Evolutionary conservation across 2,329 filamentous ascomycete genomes (phyloP), one percentile per base, ranked within the genome.

Genomic region (Trichoderma semiorbis): DNA sequence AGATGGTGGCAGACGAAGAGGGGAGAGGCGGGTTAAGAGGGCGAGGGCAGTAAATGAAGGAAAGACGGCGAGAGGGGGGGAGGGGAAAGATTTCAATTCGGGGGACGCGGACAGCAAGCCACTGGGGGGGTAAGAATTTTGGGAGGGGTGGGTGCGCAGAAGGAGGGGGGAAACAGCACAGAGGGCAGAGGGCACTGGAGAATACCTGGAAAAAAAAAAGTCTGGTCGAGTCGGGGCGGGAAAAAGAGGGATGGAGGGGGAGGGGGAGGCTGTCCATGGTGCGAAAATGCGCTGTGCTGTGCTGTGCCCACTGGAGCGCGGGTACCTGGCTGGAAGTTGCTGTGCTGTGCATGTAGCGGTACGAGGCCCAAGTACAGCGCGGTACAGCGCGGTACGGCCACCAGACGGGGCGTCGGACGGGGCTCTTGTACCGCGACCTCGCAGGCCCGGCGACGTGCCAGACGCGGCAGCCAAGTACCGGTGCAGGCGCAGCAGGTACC

Each of bases 21-120:
- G 43, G 62, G 72, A 74, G 71, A 75, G 60, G 18, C 53, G 55
- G 55, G 36, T 63, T 68, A 55, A 72, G 72, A 71, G 66, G 63
- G 74, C 73, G 76, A 76, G 74, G 28, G 68, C 66, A 73, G 69
- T 69, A 73, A 72, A 73, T 70, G 74, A 75, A 73, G 75, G 74
- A 39, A 75, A 69, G 74, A 57, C 50, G 69, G n/a, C 57, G 61
- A 64, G 62, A 70, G 68, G 64, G 71, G 71, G 67, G 75, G 75
- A 77, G 76, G 76, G 77, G 78, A 78, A 79, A 57, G 77, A 77
- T 76, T 79, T 77, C 78, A 58, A 69, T 55, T 60, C 55, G 70
- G 70, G 70, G 70, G 65, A 64, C 43, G 70, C 70, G 70, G 61
- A 64, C 70, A 61, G 70, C 32, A 68, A 58, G 65, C 65, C 65